Conservation (phyloP, 345 rosid genomes). For the Nasturtium officinale region DNA sequence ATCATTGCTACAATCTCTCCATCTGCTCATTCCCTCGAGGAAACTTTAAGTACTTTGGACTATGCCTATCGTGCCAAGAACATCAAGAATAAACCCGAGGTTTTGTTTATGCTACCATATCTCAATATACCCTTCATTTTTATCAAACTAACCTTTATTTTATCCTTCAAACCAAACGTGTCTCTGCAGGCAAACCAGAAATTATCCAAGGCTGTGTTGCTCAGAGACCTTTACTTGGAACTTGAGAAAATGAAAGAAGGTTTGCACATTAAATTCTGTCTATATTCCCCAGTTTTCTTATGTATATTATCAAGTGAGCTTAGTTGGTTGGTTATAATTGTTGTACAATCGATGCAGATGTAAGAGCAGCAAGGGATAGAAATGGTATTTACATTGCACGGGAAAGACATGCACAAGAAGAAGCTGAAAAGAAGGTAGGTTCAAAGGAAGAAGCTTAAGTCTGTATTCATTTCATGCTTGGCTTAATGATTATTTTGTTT, state of each 20-base stretch:
- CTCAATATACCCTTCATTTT: background rate
- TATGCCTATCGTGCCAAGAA: constrained; percentile 92
- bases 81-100: constrained; percentile 96
- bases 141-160: background rate
- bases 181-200: constrained; percentile 88
- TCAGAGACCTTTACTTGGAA: constrained; percentile 85
- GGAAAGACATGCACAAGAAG: constrained; percentile 80
- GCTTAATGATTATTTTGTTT: constrained; percentile 8
- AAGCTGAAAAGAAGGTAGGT: constrained; percentile 88
- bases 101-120: constrained; percentile 39
- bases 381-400: constrained; percentile 88
- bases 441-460: background rate
- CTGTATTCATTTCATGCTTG: background rate
- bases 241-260: constrained; percentile 96
- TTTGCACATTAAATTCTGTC: constrained; percentile 14
- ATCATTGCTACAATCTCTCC: constrained; percentile 95
- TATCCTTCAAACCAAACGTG: constrained; percentile 18
- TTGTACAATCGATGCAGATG: constrained; percentile 54
- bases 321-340: background rate
- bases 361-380: constrained; percentile 90
- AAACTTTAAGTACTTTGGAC: constrained; percentile 92
- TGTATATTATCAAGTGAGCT: background rate
- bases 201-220: constrained; percentile 77
- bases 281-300: background rate
- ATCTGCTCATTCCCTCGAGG: constrained; percentile 81